Evolutionary conservation across 139 green algal species (phyloP).

Genomic region (Chlorella sp.): DNA sequence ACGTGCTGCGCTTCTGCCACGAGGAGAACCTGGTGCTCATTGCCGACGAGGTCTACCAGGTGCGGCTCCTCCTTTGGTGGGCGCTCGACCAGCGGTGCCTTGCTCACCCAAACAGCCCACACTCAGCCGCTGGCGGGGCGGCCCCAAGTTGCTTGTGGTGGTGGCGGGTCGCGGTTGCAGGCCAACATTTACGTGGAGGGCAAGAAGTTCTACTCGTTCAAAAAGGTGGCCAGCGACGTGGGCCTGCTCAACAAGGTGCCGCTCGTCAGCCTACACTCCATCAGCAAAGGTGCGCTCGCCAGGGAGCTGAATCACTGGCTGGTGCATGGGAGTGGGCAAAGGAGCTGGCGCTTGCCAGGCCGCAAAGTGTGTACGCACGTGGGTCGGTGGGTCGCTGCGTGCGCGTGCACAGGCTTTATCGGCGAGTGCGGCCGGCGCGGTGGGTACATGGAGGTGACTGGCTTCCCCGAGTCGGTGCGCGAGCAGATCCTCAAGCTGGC

Average conservation of each 20-base stretch:
- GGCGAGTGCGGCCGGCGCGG: constrained; percentile 86
- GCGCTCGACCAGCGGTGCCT: background rate
- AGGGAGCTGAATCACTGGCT: too few relatives aligned
- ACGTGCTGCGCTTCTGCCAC: constrained; percentile 52
- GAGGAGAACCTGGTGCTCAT: constrained; percentile 83
- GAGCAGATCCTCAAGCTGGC: constrained; percentile 87
- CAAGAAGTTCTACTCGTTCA: constrained; percentile 77
- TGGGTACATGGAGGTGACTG: constrained; percentile 86
- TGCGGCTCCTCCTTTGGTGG: background rate
- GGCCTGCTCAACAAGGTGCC: constrained; percentile 39
- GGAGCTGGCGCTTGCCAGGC: too few relatives aligned
- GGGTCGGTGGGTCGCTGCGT: too few relatives aligned
- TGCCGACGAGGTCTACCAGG: constrained; percentile 93
- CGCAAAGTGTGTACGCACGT: too few relatives aligned
- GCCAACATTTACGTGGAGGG: constrained; percentile 83
- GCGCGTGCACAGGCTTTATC: constrained; percentile 62
- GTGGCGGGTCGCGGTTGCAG: constrained; percentile 39
- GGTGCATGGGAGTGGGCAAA: too few relatives aligned
- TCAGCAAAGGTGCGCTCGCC: constrained; percentile 72
- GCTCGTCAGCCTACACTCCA: constrained; percentile 83
- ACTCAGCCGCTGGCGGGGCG: background rate
- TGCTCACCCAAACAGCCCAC: background rate
- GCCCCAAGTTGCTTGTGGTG: background rate
- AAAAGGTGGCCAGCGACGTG: constrained; percentile 64
- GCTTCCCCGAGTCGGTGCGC: constrained; percentile 57